Base-by-base conservation (phyloP, 139 green algal genomes). In the Choricystis sp. region DNA sequence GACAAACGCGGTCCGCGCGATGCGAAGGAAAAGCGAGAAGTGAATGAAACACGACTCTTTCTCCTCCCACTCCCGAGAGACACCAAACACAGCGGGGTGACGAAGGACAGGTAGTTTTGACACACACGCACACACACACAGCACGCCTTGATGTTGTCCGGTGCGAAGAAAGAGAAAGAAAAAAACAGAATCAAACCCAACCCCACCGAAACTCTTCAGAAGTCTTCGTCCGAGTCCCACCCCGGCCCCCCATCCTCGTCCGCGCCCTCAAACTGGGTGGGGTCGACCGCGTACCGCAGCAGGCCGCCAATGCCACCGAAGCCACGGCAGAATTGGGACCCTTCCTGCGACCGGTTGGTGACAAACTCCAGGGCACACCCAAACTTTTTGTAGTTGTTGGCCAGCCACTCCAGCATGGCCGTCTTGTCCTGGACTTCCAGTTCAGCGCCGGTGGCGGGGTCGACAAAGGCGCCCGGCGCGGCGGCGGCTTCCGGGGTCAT, bases 321-420 rank as follows among this genome's bases (percentile, higher is more conserved):
- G 20, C 91, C 92, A 57, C 88, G 73, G 78, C 91, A 98, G 73
- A 98, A 99, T 76, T 99, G 93, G 29, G 70, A 88, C 31, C 93
- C 93, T 69, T 98, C 92, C 68, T 98, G 83, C 3, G 78, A 87
- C 62, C 70, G 68, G 64, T 76, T 74, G 23, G 91, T 98, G 22
- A 98, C 73, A 74, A 98, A 97, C 77, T 98, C 92, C 3, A 98
- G 75, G 63, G 67, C 64, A 79, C 93, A 99, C 2, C 93, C 93
- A 77, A 99, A 99, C 72, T 94, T 93, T 70, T 95, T 97, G 86
- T 98, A 99, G 72, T 89, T 88, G 65, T 96, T 85, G 24, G 93
- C 93, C 23, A 99, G 77, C 93, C 93, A 99, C 77, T 99, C 93
- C 19, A 99, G 71, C 69, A 99, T 67, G 26, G 88, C 74, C 68